A percentile compares a stretch with the other conserved stretches of the same genome.
phyloP scores from a whole-genome alignment of 1,139 yeast genomes.

The Debaryomycetaceae sp. region DNA sequence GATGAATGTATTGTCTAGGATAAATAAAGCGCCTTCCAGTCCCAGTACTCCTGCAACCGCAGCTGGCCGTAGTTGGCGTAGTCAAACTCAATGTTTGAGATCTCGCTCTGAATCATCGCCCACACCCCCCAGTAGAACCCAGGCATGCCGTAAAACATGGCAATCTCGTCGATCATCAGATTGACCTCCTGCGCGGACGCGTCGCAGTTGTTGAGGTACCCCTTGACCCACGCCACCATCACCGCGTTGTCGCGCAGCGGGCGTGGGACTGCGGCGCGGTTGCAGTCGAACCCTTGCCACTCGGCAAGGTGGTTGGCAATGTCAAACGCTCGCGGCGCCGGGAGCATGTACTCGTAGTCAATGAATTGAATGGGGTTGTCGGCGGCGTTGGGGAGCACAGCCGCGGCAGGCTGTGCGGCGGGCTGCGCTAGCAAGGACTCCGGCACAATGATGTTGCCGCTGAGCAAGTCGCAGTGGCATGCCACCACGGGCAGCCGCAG shows the following conservation, averaged over 20 bases:
- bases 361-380: constrained; percentile 58
- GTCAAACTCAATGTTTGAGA: constrained; percentile 71
- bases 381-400: neutral
- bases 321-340: constrained; percentile 79
- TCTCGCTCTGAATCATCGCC: constrained; percentile 73
- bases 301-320: constrained; percentile 84
- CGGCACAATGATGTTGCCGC: constrained; percentile 70
- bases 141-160: constrained; percentile 68
- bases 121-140: constrained; percentile 86
- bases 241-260: constrained; percentile 42
- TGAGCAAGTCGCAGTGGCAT: constrained; percentile 67
- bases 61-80: constrained; percentile 57
- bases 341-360: constrained; percentile 78
- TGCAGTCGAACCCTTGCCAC: constrained; percentile 84
- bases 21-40: constrained; percentile 45
- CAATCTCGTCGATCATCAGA: constrained; percentile 50
- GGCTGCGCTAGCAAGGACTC: constrained; percentile 18
- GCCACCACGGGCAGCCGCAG: constrained; percentile 52
- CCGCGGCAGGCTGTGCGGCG: neutral
- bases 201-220: constrained; percentile 36
- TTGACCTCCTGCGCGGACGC: constrained; percentile 23
- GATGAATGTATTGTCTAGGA: constrained; percentile 17
- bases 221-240: constrained; percentile 51
- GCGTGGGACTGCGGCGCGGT: constrained; percentile 53
- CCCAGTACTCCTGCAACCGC: constrained; percentile 65